Evolutionary conservation across 2,329 filamentous ascomycete species (phyloP).

Genomic region (Fusarium ramigenum): DNA sequence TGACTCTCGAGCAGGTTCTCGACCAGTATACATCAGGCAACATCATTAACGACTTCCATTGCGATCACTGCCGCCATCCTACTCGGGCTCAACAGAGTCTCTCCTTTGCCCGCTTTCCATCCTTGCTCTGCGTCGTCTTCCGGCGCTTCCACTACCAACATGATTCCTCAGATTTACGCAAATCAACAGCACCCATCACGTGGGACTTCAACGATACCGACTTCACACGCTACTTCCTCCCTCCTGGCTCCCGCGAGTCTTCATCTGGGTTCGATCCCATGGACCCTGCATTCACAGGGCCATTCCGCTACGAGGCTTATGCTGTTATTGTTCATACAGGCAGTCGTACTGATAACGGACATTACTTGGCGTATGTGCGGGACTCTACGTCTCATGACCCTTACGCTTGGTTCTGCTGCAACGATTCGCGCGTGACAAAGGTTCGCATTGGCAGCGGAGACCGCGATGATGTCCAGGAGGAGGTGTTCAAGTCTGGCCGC

Average conservation of each 20-base stretch:
- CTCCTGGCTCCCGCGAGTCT: slow-evolving; percentile 45
- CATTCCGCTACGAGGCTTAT: slow-evolving; percentile 85
- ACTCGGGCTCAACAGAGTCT: slow-evolving; percentile 75
- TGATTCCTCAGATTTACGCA: slow-evolving; percentile 55
- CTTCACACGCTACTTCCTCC: slow-evolving; percentile 56
- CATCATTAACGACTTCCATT: slow-evolving; percentile 74
- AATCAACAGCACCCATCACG: slow-evolving; percentile 75
- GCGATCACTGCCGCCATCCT: slow-evolving; percentile 76
- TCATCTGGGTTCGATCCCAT: slow-evolving; percentile 44
- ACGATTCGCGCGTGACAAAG: slow-evolving; percentile 55
- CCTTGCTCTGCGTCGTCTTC: slow-evolving; percentile 81
- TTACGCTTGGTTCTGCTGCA: slow-evolving; percentile 59
- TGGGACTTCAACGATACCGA: slow-evolving; percentile 80
- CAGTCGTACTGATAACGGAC: slow-evolving; percentile 72
- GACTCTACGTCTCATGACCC: slow-evolving; percentile 59
- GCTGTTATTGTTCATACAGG: slow-evolving; percentile 84
- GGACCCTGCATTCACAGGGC: slow-evolving; percentile 57
- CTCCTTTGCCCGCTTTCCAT: slow-evolving; percentile 80
- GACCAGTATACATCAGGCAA: slow-evolving; percentile 75
- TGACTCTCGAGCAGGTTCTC: slow-evolving; percentile 69
- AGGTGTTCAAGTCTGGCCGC: slow-evolving; percentile 51
- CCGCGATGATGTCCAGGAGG: slow-evolving; percentile 48
- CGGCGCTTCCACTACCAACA: slow-evolving; percentile 62
- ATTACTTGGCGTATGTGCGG: slow-evolving; percentile 80
- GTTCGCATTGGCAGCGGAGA: slow-evolving; percentile 54